These are phyloP conservation scores for Conticribra guillardii DNA, from an alignment of 108 stramenopile genomes.

Conservation along the genomic window DNA sequence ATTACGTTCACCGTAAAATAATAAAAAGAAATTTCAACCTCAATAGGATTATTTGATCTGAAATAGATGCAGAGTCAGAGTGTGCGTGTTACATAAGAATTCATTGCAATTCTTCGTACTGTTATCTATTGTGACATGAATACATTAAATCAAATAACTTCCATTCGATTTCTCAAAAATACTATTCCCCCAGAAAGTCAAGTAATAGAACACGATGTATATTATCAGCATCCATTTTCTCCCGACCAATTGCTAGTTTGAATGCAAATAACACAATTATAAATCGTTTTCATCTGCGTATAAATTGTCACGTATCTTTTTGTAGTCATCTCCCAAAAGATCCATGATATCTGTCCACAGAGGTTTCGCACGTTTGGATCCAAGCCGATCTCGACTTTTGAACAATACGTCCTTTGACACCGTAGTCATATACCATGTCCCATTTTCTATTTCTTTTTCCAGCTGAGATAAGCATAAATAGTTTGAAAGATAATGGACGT, in stretches of 20 bases:
- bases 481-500: neutral
- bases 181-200: too few species aligned
- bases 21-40: too few species aligned
- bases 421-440: slow-evolving; percentile 59
- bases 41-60: too few species aligned
- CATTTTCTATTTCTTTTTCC: slow-evolving; percentile 65
- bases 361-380: slow-evolving; percentile 79
- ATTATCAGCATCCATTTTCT: too few species aligned
- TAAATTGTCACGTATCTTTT: slow-evolving; percentile 57
- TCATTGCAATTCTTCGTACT: too few species aligned
- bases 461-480: slow-evolving; percentile 31
- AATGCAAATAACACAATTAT: neutral
- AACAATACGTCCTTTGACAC: slow-evolving; percentile 72
- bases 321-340: slow-evolving; percentile 76
- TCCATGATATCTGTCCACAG: slow-evolving; percentile 89
- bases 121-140: too few species aligned
- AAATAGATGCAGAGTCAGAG: too few species aligned
- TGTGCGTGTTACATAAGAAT: too few species aligned
- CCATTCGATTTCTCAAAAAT: too few species aligned
- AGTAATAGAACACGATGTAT: too few species aligned
- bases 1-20: too few species aligned
- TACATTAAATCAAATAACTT: too few species aligned
- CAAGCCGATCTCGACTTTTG: slow-evolving; percentile 77
- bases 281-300: slow-evolving; percentile 51
- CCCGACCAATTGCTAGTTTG: neutral